Percentiles rank a stretch among this genome's conserved stretches.
Conservation (phyloP, 352 stramenopile species). For the Aphanomyces astaci region DNA sequence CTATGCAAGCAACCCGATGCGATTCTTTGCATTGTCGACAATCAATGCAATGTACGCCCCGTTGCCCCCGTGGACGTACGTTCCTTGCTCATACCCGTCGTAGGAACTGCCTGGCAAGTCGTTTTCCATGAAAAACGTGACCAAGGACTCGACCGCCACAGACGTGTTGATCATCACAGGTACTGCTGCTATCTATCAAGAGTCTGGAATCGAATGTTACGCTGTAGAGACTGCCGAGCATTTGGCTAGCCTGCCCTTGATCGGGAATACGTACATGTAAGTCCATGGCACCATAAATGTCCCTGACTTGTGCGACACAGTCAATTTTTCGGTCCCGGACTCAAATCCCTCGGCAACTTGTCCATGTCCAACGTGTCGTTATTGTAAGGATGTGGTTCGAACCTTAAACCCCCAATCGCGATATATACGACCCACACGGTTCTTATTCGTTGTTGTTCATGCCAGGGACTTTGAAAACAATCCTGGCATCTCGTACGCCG, state of each 20-base stretch:
- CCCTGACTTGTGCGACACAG: not conserved
- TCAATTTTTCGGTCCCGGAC: conserved; percentile 4
- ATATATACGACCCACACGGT: not conserved
- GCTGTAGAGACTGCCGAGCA: conserved; percentile 7
- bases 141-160: conserved; percentile 3
- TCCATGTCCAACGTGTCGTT: conserved; percentile 2
- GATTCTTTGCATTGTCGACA: conserved; percentile 21
- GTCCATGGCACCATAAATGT: not conserved
- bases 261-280: conserved; percentile 10
- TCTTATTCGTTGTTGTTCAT: not conserved
- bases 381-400: not conserved
- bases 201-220: too few relatives aligned
- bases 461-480: conserved; percentile 16
- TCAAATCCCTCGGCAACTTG: conserved; percentile 1
- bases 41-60: conserved; percentile 5
- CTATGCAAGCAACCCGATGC: conserved; percentile 5
- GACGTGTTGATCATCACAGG: conserved; percentile 14
- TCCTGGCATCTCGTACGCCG: conserved; percentile 4
- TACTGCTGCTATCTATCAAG: not conserved
- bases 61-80: not conserved
- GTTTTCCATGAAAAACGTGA: not conserved
- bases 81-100: not conserved
- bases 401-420: not conserved
- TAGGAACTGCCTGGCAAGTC: not conserved
- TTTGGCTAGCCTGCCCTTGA: not conserved